A percentile compares a stretch with the other conserved stretches of the same genome.
Conservation (phyloP, 2,329 filamentous ascomycete species). For the Talaromyces albobiverticillius region DNA sequence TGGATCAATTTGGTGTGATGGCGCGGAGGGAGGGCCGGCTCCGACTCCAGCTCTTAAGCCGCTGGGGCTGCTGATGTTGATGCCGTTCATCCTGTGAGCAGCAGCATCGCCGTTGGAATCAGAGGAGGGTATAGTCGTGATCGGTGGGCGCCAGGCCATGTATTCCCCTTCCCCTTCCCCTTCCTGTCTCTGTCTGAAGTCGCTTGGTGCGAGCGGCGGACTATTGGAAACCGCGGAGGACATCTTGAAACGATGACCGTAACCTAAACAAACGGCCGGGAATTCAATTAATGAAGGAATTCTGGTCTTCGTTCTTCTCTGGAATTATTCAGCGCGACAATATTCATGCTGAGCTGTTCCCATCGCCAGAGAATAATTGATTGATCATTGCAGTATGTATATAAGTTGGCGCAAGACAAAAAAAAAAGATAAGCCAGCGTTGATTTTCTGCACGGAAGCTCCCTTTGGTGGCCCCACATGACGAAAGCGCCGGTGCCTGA, state of each 20-base stretch:
- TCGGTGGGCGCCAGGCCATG: constrained; percentile 9
- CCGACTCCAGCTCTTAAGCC: background rate
- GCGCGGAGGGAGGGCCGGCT: background rate
- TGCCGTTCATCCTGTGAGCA: background rate
- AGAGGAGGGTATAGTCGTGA: background rate
- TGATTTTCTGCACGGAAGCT: background rate
- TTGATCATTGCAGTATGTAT: no score
- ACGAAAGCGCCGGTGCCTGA: background rate
- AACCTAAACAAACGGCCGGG: no score
- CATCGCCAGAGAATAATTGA: no score
- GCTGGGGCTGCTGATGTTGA: background rate
- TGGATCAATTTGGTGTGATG: constrained; percentile 20
- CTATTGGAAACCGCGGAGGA: background rate
- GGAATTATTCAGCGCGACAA: no score
- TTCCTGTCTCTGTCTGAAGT: background rate
- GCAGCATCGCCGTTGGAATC: background rate
- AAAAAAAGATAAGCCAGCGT: no score
- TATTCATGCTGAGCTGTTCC: no score
- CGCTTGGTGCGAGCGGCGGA: background rate
- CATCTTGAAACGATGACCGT: no score
- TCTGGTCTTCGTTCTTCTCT: no score
- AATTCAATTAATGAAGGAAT: no score
- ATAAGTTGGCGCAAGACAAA: no score
- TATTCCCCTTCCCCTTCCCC: constrained; percentile 9
- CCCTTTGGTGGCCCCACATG: background rate